phyloP scores from a whole-genome alignment of 2,329 filamentous ascomycete genomes.

The Aspergillus sp. region DNA sequence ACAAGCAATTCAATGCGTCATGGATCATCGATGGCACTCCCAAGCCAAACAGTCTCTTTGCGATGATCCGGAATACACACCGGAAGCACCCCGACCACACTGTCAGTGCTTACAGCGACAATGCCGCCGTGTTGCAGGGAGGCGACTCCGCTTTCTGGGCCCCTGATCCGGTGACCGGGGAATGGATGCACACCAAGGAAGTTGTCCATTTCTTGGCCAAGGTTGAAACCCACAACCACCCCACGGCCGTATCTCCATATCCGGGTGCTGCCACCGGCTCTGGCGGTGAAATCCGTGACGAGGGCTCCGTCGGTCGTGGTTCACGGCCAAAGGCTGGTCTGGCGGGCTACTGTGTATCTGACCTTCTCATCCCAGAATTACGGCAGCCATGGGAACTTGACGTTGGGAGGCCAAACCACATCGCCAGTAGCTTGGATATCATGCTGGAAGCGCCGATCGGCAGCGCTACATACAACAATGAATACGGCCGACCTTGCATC shows the following conservation, averaged over 20 bases:
- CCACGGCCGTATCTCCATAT: slow-evolving; percentile 88
- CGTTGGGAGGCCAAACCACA: slow-evolving; percentile 80
- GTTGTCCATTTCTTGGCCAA: slow-evolving; percentile 80
- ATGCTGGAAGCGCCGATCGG: slow-evolving; percentile 97
- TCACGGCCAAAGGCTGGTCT: slow-evolving; percentile 90
- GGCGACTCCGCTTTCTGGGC: slow-evolving; percentile 70
- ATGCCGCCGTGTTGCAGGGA: slow-evolving; percentile 83
- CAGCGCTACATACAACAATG: slow-evolving; percentile 93
- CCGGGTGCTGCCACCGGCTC: slow-evolving; percentile 90
- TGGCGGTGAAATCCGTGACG: slow-evolving; percentile 90
- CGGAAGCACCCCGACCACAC: slow-evolving; percentile 65
- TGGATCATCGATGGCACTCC: slow-evolving; percentile 86
- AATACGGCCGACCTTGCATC: slow-evolving; percentile 85
- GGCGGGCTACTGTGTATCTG: slow-evolving; percentile 88
- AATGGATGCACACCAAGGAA: slow-evolving; percentile 82
- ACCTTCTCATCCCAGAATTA: slow-evolving; percentile 78
- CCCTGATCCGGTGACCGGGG: slow-evolving; percentile 73
- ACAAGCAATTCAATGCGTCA: slow-evolving; percentile 91
- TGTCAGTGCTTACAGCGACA: slow-evolving; percentile 95
- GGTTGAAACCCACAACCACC: slow-evolving; percentile 97
- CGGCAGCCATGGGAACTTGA: slow-evolving; percentile 83
- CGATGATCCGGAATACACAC: slow-evolving; percentile 95
- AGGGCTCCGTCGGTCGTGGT: slow-evolving; percentile 85
- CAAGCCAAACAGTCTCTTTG: slow-evolving; percentile 75
- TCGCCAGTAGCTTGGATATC: slow-evolving; percentile 88